These are phyloP conservation scores for Penicillium verhagenii DNA, from an alignment of 495 filamentous ascomycete genomes.

Conservation along the genomic window DNA sequence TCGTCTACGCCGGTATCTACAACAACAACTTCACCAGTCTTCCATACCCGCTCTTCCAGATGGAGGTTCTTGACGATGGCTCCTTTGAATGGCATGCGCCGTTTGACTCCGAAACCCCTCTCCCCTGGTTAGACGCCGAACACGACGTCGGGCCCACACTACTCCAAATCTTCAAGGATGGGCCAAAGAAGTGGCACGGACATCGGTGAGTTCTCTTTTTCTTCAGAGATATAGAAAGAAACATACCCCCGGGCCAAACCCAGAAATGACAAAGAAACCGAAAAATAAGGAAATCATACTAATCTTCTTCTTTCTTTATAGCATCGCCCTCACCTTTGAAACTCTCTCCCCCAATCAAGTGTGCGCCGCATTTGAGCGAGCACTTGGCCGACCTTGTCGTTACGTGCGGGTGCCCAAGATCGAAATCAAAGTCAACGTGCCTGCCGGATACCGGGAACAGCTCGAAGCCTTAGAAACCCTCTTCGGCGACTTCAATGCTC, in stretches of 20 bases:
- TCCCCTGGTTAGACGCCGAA: conserved; percentile 97
- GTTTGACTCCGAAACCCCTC: conserved; percentile 80
- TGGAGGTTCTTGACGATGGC: conserved; percentile 78
- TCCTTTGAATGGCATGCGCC: conserved; percentile 93
- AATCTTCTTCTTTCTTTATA: conserved; percentile 25
- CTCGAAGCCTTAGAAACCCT: conserved; percentile 67
- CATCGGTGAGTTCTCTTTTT: conserved; percentile 58
- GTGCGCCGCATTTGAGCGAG: conserved; percentile 74
- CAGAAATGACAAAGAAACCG: neutral
- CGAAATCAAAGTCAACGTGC: conserved; percentile 81
- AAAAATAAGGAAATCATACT: neutral
- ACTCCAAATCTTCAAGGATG: conserved; percentile 94
- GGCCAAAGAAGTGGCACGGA: conserved; percentile 76
- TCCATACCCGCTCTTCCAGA: conserved; percentile 89
- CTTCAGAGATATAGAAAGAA: neutral
- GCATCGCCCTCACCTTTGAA: conserved; percentile 90
- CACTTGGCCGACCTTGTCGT: conserved; percentile 70
- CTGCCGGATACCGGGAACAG: conserved; percentile 86
- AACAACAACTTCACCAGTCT: conserved; percentile 98
- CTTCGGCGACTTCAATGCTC: conserved; percentile 60
- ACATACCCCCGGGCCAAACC: no score
- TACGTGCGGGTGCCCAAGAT: conserved; percentile 74
- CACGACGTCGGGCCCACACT: conserved; percentile 96
- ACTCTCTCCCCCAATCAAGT: conserved; percentile 80
- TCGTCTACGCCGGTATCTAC: conserved; percentile 95